These are phyloP conservation scores for Aspergillus sp. DNA, from an alignment of 2,329 filamentous ascomycete species.

Conservation along the genomic window DNA sequence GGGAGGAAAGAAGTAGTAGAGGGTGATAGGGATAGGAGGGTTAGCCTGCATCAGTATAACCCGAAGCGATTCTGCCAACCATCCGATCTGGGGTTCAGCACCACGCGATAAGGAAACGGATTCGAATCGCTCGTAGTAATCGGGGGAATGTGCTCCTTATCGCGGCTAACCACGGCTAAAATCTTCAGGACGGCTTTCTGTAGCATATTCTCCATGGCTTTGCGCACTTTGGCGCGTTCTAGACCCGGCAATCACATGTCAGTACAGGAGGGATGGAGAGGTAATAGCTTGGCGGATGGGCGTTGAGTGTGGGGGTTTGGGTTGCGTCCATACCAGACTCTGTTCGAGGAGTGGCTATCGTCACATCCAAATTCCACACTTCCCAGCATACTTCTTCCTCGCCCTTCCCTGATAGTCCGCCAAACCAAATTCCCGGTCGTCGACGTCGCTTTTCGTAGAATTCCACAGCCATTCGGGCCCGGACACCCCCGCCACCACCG, in stretches of 20 bases:
- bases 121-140: conserved; percentile 91
- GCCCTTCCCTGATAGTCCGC: conserved; percentile 55
- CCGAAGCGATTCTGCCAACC: conserved; percentile 79
- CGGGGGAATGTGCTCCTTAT: conserved; percentile 95
- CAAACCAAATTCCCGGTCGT: conserved; percentile 73
- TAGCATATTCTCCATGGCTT: conserved; percentile 87
- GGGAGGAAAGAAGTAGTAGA: too few species aligned
- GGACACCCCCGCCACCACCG: conserved; percentile 57
- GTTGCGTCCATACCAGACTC: conserved; percentile 69
- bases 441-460: conserved; percentile 92
- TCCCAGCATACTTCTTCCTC: conserved; percentile 98
- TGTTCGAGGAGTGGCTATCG: conserved; percentile 84
- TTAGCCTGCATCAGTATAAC: conserved; percentile 58
- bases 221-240: conserved; percentile 87
- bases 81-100: conserved; percentile 78
- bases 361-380: conserved; percentile 89
- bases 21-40: conserved; percentile 5
- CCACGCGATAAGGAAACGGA: conserved; percentile 92
- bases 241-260: background rate
- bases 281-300: background rate
- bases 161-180: conserved; percentile 78
- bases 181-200: conserved; percentile 88
- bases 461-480: conserved; percentile 80
- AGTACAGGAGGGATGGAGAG: background rate
- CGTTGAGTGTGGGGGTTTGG: background rate